These are phyloP conservation scores for Psilocybe azurescens DNA, from an alignment of 768 basidiomycete genomes.

Conservation along the genomic window DNA sequence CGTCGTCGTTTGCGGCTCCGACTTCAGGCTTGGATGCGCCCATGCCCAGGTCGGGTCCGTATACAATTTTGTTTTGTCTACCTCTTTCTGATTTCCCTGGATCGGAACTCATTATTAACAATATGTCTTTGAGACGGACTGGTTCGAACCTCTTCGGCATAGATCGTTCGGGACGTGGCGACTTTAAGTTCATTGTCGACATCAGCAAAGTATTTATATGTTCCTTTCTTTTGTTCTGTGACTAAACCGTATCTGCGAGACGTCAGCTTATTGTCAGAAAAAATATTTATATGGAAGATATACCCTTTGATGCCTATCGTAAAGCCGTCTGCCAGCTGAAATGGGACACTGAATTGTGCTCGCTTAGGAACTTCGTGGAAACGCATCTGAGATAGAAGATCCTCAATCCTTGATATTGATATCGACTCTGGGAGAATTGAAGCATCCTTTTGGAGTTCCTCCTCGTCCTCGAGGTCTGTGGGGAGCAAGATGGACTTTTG, in stretches of 20 bases:
- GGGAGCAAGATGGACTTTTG: slow-evolving; percentile 66
- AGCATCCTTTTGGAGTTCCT: slow-evolving; percentile 46
- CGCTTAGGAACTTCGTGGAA: slow-evolving; percentile 86
- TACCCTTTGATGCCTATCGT: slow-evolving; percentile 85
- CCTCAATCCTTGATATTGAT: slow-evolving; percentile 79
- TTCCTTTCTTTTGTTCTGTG: slow-evolving; percentile 85
- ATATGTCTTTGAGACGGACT: neutral
- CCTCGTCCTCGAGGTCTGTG: slow-evolving; percentile 56
- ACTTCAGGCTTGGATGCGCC: slow-evolving; percentile 14
- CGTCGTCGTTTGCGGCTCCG: slow-evolving; percentile 37
- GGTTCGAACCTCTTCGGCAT: slow-evolving; percentile 72
- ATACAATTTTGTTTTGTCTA: slow-evolving; percentile 50
- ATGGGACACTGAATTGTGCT: slow-evolving; percentile 79
- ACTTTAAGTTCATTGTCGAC: slow-evolving; percentile 80
- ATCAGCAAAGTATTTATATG: slow-evolving; percentile 84
- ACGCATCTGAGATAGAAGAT: slow-evolving; percentile 79
- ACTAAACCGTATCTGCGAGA: slow-evolving; percentile 79
- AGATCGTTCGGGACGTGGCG: slow-evolving; percentile 69
- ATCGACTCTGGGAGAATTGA: slow-evolving; percentile 68
- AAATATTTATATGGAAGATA: neutral
- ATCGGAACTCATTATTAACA: neutral
- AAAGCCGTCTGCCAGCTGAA: slow-evolving; percentile 77
- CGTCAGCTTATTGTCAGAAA: slow-evolving; percentile 12
- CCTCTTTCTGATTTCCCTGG: slow-evolving; percentile 51
- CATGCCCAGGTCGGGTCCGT: slow-evolving; percentile 46